Conservation (phyloP, 1,284 basidiomycete species). For the Moesziomyces parantarcticus region DNA sequence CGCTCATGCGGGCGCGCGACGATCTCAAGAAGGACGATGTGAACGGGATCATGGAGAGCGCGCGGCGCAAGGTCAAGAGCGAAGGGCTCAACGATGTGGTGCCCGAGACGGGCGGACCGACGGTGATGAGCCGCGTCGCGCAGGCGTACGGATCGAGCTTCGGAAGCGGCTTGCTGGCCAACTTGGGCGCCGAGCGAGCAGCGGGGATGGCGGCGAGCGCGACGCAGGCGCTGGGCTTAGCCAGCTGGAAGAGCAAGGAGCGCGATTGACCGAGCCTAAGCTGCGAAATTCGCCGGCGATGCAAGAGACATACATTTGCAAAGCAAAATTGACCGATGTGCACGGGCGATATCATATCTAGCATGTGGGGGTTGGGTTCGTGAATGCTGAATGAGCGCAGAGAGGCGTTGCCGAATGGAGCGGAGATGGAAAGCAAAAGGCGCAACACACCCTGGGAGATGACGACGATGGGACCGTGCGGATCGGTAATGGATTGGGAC, state of each 20-base stretch:
- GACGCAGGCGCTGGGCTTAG: conserved; percentile 26
- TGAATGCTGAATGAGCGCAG: too few species aligned
- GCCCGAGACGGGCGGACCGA: conserved; percentile 54
- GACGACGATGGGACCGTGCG: too few species aligned
- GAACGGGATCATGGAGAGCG: conserved; percentile 92
- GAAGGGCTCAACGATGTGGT: conserved; percentile 61
- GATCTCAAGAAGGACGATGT: conserved; percentile 88
- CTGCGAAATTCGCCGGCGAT: too few species aligned
- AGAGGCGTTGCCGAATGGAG: too few species aligned
- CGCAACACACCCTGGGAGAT: too few species aligned
- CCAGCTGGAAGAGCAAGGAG: conserved; percentile 43
- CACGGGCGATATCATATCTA: too few species aligned
- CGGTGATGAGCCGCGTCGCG: conserved; percentile 60
- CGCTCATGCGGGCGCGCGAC: conserved; percentile 85
- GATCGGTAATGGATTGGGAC: too few species aligned
- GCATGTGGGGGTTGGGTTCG: too few species aligned
- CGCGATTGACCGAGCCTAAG: conserved; percentile 8
- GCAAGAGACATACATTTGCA: too few species aligned
- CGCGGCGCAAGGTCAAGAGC: conserved; percentile 83
- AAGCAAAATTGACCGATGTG: too few species aligned
- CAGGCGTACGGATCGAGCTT: conserved; percentile 46
- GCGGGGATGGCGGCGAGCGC: conserved; percentile 43
- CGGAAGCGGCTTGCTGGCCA: conserved; percentile 39
- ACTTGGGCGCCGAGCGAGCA: conserved; percentile 27
- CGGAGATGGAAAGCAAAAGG: too few species aligned